Conservation (phyloP, 192 early-diverging fungal species). For the Gigaspora rosea region DNA sequence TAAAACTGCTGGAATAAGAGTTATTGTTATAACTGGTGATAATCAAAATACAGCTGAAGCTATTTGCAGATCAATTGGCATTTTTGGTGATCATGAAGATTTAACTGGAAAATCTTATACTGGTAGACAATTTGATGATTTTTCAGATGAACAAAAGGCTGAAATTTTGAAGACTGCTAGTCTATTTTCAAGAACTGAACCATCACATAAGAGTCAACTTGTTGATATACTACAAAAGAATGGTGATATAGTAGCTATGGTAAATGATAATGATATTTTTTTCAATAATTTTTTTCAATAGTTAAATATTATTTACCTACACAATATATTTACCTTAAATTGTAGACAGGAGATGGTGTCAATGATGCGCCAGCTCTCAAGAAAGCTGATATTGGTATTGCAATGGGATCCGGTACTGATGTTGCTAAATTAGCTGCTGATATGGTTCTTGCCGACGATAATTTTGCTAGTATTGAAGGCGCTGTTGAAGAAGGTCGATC, state of each 20-base stretch:
- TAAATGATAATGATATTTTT: conserved; percentile 14
- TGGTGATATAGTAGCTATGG: conserved; percentile 88
- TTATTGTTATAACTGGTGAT: conserved; percentile 98
- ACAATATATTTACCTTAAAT: not conserved
- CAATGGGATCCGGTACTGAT: conserved; percentile 98
- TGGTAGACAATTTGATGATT: conserved; percentile 93
- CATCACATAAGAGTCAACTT: conserved; percentile 91
- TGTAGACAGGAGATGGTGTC: conserved; percentile 93
- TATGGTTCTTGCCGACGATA: conserved; percentile 98
- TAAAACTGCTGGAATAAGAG: conserved; percentile 92
- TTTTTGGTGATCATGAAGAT: conserved; percentile 74
- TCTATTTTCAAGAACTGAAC: conserved; percentile 95
- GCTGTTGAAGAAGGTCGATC: conserved; percentile 97
- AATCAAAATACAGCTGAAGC: conserved; percentile 96
- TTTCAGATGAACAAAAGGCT: conserved; percentile 71
- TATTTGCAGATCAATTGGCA: conserved; percentile 94
- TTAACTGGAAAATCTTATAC: conserved; percentile 75
- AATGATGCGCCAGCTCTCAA: conserved; percentile 98
- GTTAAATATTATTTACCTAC: not conserved
- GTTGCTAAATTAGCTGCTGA: conserved; percentile 98
- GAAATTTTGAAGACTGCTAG: conserved; percentile 72
- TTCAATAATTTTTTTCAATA: not conserved
- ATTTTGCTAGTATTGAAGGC: conserved; percentile 97
- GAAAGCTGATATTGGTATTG: conserved; percentile 98
- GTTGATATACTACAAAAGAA: conserved; percentile 86